Evolutionary conservation across 2,329 filamentous ascomycete species (phyloP), one percentile per base, ranked within the genome.

Genomic region (Aspergillus phoenicis): DNA sequence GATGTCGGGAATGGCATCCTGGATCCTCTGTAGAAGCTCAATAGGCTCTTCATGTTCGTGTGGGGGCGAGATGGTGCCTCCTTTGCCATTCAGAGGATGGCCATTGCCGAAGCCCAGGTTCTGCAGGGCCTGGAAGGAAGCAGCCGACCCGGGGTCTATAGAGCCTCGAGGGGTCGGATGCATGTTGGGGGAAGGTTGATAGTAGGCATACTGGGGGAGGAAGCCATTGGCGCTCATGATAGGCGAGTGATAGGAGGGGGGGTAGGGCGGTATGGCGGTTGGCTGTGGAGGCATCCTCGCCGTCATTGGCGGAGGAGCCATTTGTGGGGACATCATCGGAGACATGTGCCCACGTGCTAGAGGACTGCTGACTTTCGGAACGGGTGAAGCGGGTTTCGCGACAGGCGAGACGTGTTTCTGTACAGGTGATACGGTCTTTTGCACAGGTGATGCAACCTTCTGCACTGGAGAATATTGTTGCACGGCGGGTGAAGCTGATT

Each of bases 1-100:
- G 61, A 82, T 75, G 57, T 82, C 80, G 1, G 80, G 80, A 60
- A 82, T 77, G 10, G 79, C 78, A 52, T 73, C 77, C 63, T 81
- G 77, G 45, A 82, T 79, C 26, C 80, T 75, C 52, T 77, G 69
- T 5, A 81, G 70, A 59, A 81, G 74, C 55, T 78, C 72, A 49
- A 77, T 65, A 11, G 75, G 73, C 53, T 79, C 77, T 5, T 69
- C 66, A 17, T 76, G 68, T 15, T 75, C 73, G 5, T 45, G 41
- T 10, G 71, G 68, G 5, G 70, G 70, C 10, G 73, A 69, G 8
- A 70, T 67, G 6, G 61, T 63, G 7, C 75, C 76, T 57, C 36
- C 41, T 22, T 56, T 57, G 17, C 48, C 56, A 48, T 74, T 75
- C 30, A 74, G 70, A 7, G 64, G 58, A 48, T 65, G 63, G 4